Conservation (phyloP, 106 monocot genomes). For the Agapanthus africanus region DNA sequence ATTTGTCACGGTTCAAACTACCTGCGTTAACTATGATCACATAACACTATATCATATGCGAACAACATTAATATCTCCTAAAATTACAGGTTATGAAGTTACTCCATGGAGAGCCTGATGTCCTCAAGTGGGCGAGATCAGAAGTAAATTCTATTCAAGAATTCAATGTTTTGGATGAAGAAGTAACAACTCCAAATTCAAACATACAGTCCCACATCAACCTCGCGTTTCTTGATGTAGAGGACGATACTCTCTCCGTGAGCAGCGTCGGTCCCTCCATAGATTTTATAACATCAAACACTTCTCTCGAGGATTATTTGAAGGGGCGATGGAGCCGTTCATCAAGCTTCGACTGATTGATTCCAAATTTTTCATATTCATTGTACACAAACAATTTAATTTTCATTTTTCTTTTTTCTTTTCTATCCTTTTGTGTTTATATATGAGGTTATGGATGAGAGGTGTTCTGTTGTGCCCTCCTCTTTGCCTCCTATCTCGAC, state of each 20-base stretch:
- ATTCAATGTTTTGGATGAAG: constrained; percentile 32
- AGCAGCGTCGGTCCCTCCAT: constrained; percentile 37
- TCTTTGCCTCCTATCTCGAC: constrained; percentile 15
- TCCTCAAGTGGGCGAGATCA: constrained; percentile 51
- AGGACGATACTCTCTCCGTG: constrained; percentile 49
- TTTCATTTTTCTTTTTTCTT: background rate
- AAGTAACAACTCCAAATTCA: constrained; percentile 12
- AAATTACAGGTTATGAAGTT: constrained; percentile 31
- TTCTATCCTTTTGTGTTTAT: too few species aligned
- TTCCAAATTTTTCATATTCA: background rate
- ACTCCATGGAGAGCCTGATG: constrained; percentile 4
- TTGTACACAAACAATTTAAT: background rate
- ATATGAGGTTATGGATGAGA: constrained; percentile 14
- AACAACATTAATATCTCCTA: too few species aligned
- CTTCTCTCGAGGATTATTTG: constrained; percentile 68
- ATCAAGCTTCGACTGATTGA: constrained; percentile 59
- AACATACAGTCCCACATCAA: constrained; percentile 76
- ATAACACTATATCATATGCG: too few species aligned
- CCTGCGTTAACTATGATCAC: too few species aligned
- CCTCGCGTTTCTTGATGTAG: constrained; percentile 67
- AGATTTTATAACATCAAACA: constrained; percentile 35
- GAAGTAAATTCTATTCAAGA: constrained; percentile 28
- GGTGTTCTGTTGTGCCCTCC: constrained; percentile 24
- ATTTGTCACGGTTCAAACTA: too few species aligned
- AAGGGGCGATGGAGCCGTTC: constrained; percentile 61